Percentiles rank a stretch among this genome's conserved stretches.
Conservation (phyloP, 305 asterid genomes). For the Solanum hybrid region DNA sequence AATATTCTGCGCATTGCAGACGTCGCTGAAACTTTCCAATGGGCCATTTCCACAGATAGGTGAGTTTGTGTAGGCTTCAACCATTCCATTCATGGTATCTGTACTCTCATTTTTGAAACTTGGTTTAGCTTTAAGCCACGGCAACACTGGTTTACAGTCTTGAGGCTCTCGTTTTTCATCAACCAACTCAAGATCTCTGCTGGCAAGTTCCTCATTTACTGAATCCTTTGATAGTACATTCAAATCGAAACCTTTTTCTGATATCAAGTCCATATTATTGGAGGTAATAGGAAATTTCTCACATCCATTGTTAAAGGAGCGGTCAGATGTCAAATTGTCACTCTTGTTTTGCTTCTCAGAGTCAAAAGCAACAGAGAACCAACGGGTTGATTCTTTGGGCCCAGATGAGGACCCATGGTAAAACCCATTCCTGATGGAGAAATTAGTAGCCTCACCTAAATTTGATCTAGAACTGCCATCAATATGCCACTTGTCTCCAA, state of each 20-base stretch:
- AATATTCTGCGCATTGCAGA: neutral
- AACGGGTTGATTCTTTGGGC: constrained; percentile 29
- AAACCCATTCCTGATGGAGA: constrained; percentile 43
- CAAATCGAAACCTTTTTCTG: constrained; percentile 52
- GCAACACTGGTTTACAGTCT: neutral
- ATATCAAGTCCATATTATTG: constrained; percentile 19
- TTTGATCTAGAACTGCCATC: constrained; percentile 18
- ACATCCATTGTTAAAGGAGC: constrained; percentile 21
- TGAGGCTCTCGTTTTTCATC: constrained; percentile 2
- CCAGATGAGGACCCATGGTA: constrained; percentile 47
- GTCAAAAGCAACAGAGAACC: constrained; percentile 22
- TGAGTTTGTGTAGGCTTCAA: neutral
- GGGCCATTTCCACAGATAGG: neutral
- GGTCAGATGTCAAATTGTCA: constrained; percentile 22
- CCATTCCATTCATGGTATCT: neutral
- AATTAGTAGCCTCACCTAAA: constrained; percentile 35
- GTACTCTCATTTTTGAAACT: neutral
- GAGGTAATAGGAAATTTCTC: constrained; percentile 25
- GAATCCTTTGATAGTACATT: constrained; percentile 37
- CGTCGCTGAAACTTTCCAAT: neutral
- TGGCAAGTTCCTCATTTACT: neutral
- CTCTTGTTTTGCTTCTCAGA: constrained; percentile 25
- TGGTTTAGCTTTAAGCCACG: constrained; percentile 11
- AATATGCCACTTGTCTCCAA: constrained; percentile 26
- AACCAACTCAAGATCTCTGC: neutral